Evolutionary conservation across 202 grass and related monocot species (phyloP).

Genomic region (Sporobolus alterniflorus): DNA sequence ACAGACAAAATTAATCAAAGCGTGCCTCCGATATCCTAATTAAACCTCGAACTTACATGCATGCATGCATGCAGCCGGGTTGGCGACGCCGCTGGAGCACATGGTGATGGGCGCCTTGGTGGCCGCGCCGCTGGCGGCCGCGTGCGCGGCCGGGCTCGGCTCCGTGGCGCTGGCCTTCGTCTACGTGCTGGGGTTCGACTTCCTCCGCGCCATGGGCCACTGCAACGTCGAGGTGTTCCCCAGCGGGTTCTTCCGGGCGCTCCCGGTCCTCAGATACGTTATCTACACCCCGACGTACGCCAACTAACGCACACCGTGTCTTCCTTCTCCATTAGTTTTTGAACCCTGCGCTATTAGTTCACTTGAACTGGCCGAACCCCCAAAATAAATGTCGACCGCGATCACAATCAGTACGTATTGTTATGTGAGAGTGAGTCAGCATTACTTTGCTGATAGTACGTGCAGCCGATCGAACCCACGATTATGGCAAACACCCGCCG

Average conservation of each 20-base stretch:
- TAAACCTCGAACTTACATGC: too few species aligned
- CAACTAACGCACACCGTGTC: too few species aligned
- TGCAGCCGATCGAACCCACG: background rate
- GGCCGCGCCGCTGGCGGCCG: constrained; percentile 58
- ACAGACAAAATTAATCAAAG: background rate
- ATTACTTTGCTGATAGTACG: background rate
- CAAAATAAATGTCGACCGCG: too few species aligned
- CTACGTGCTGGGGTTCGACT: constrained; percentile 72
- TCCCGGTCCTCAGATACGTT: constrained; percentile 73
- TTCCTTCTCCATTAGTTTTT: background rate
- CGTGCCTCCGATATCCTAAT: background rate
- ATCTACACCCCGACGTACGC: constrained; percentile 92
- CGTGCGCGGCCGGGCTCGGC: constrained; percentile 47
- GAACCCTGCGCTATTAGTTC: too few species aligned
- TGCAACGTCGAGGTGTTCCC: constrained; percentile 94
- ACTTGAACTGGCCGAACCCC: too few species aligned
- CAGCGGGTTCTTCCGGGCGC: constrained; percentile 34
- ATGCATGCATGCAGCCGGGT: constrained; percentile 35
- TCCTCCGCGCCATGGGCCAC: constrained; percentile 80
- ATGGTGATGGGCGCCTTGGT: constrained; percentile 45
- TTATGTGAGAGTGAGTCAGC: too few species aligned
- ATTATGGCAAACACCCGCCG: background rate
- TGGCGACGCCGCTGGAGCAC: constrained; percentile 81
- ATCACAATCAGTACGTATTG: too few species aligned
- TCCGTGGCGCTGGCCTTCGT: constrained; percentile 62